phyloP scores from a whole-genome alignment of 371 early-diverging fungal species.

The Basidiobolus meristosporus region DNA sequence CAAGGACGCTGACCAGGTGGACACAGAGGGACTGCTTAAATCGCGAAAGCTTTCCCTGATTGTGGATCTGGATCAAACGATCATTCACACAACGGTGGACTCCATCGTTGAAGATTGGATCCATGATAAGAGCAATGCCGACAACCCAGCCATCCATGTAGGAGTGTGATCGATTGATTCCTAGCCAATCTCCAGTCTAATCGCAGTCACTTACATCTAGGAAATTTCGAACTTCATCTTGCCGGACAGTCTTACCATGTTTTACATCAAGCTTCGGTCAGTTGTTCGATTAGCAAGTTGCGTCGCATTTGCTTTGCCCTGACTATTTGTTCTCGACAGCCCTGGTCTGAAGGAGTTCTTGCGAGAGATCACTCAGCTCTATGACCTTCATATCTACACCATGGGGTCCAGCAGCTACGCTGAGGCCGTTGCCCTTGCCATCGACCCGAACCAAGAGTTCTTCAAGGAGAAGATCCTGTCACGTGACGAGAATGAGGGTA shows the following conservation, averaged over 20 bases:
- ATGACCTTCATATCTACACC: conserved; percentile 97
- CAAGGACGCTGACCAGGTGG: too few species aligned
- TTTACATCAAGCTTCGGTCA: too few species aligned
- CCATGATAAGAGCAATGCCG: conserved; percentile 40
- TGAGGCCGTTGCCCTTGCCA: conserved; percentile 59
- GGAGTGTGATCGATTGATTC: too few species aligned
- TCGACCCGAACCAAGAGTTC: conserved; percentile 67
- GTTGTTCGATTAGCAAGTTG: too few species aligned
- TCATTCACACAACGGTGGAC: conserved; percentile 89
- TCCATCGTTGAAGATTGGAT: conserved; percentile 65
- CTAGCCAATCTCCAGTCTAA: too few species aligned
- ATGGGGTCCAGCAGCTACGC: conserved; percentile 97
- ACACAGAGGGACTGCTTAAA: conserved; percentile 37
- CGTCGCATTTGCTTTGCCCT: too few species aligned
- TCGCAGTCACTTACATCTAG: too few species aligned
- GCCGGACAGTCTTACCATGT: too few species aligned
- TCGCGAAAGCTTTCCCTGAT: conserved; percentile 77
- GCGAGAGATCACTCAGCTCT: conserved; percentile 33
- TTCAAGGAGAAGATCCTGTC: conserved; percentile 90
- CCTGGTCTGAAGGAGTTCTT: conserved; percentile 75
- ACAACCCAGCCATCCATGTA: conserved; percentile 24
- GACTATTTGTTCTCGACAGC: conserved; percentile 10
- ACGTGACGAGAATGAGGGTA: conserved; percentile 86
- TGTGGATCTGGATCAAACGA: conserved; percentile 96
- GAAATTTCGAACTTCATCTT: too few species aligned